These are phyloP conservation scores for Exobasidium rhododendri DNA, from an alignment of 1,284 basidiomycete species.

Conservation along the genomic window DNA sequence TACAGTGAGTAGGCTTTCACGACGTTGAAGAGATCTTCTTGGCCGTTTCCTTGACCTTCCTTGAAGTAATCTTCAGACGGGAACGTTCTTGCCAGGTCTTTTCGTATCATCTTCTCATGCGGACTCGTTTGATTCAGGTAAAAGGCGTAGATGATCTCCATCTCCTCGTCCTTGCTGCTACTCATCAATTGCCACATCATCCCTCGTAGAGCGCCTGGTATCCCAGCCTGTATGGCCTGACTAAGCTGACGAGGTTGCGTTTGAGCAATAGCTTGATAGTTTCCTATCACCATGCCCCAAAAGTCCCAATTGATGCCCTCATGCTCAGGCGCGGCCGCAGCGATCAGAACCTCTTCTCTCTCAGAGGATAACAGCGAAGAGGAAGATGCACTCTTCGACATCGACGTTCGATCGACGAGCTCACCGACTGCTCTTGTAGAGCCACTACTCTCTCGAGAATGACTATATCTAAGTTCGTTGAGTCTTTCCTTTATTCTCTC, in stretches of 20 bases:
- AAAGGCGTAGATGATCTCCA: conserved; percentile 78
- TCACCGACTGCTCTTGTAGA: not conserved
- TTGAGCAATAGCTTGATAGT: conserved; percentile 59
- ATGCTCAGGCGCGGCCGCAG: conserved; percentile 9
- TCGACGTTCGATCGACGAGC: not conserved
- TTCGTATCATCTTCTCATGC: conserved; percentile 88
- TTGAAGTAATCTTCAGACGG: conserved; percentile 96
- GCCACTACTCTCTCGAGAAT: not conserved
- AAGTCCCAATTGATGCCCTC: conserved; percentile 68
- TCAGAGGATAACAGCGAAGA: not conserved
- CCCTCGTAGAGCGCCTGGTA: conserved; percentile 78
- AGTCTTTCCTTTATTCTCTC: conserved; percentile 43
- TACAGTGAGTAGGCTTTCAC: conserved; percentile 96
- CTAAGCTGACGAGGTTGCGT: conserved; percentile 63
- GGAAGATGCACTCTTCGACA: not conserved
- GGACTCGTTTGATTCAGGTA: conserved; percentile 77
- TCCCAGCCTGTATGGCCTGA: conserved; percentile 84
- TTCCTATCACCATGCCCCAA: conserved; percentile 88
- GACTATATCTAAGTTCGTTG: not conserved
- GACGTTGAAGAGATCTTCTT: conserved; percentile 95
- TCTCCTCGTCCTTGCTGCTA: conserved; percentile 76
- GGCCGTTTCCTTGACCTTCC: conserved; percentile 78
- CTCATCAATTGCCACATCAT: conserved; percentile 99
- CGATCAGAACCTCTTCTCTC: conserved; percentile 14
- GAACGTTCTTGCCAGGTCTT: conserved; percentile 88